Percentiles rank a stretch among this genome's conserved stretches.
Conservation (phyloP, 1,284 basidiomycete species). For the Megacollybia platyphylla region DNA sequence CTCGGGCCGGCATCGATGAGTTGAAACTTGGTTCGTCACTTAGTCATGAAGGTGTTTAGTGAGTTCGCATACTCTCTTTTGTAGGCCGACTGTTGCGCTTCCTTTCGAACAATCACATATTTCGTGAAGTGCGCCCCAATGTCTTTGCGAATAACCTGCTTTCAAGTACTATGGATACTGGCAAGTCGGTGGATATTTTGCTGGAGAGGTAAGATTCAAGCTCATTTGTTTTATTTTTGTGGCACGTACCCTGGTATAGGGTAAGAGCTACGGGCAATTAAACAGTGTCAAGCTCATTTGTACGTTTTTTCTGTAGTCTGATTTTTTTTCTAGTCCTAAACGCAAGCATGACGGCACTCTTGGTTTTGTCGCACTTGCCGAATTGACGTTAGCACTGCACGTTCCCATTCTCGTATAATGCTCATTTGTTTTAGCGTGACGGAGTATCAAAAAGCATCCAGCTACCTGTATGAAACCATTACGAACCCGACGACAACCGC, state of each 20-base stretch:
- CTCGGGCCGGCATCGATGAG: conserved; percentile 2
- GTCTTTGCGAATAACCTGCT: conserved; percentile 14
- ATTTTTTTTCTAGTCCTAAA: conserved; percentile 7
- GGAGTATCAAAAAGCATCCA: conserved; percentile 8
- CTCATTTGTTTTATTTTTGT: not conserved
- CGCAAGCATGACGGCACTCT: conserved; percentile 14
- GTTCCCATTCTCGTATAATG: not conserved
- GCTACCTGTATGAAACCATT: conserved; percentile 20
- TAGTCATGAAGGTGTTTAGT: not conserved
- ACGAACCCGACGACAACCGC: conserved; percentile 17
- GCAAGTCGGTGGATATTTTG: conserved; percentile 7
- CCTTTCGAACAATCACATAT: conserved; percentile 11
- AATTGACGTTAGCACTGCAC: conserved; percentile 5
- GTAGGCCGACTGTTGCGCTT: conserved; percentile 2
- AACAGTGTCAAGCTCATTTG: not conserved
- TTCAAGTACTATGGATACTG: conserved; percentile 9
- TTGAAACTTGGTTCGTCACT: conserved; percentile 3
- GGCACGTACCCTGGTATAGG: too few relatives aligned
- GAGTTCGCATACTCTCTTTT: not conserved
- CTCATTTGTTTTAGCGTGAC: conserved; percentile 15
- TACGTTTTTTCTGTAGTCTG: too few relatives aligned
- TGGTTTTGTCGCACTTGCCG: conserved; percentile 11
- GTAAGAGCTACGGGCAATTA: not conserved
- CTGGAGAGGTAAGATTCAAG: not conserved
- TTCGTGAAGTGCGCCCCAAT: conserved; percentile 14